Base-by-base conservation (phyloP, 345 rosid species). In the Hibiscus trionum region DNA sequence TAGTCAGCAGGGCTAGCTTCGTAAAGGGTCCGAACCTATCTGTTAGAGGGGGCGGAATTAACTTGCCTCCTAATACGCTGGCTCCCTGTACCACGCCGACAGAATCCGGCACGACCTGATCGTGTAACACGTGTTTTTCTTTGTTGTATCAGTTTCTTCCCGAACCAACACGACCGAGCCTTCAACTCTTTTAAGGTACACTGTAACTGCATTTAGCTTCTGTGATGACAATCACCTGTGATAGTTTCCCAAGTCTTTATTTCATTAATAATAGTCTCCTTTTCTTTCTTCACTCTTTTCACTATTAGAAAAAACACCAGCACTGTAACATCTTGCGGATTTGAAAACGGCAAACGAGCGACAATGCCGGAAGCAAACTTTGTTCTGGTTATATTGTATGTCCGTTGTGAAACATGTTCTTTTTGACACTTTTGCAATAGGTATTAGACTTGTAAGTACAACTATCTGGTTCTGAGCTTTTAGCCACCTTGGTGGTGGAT, bases 11-110 rank as follows among this genome's bases (percentile, higher is more conserved):
- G 76, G 87, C 83, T 3, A 80, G 86, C 77, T 71, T 86, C 46
- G 61, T 78, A 65, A 89, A 77, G 81, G 77, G 65, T 17, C 75
- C 86, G 0, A 77, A 73, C 3, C 27, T 88, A 33, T 91, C 96
- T 0, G 78, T 93, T 53, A 88, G 89, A 82, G 97, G 93, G 3
- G 94, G 88, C 0, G 96, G 97, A 69, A 74, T 91, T 74, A 86
- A 70, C 78, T 75, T 89, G 68, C 94, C 87, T 39, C 67, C 81
- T 19, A 86, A 86, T 75, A 67, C 78, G 11, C 80, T 88, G 69
- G 96, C 93, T 21, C 95, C 98, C 49, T 82, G 74, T 78, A 75
- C 87, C 6, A 79, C 82, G 0, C 84, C 93, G 16, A 71, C 80
- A 0, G 89, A 83, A 75, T 78, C 86, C 69, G 80, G 76, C 61